Evolutionary conservation across 805 yeast genomes (phyloP), one percentile per base, ranked within the genome.

Genomic region (Yarrowia sp.): DNA sequence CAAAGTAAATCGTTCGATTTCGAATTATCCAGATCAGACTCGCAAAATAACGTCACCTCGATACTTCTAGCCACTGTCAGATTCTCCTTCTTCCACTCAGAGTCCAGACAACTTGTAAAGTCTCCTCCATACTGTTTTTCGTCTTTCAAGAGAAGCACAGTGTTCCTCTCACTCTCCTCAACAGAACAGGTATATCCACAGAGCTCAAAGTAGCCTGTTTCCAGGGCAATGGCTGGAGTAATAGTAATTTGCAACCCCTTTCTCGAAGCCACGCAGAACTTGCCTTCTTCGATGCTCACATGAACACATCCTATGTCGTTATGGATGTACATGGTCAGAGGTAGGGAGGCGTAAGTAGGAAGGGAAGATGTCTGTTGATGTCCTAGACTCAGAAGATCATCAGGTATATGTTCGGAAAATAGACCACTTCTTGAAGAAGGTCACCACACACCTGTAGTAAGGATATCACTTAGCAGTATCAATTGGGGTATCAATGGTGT

Each of bases 91-190:
- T 32, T 59, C 50, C 50, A 59, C 8, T 59, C 35, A 2, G 16
- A 2, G 8, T 45, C 46, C 16, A 59, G 16, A 35, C 65, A 45
- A 10, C 52, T 59, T 14, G 42, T 45, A 11, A 59, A 59, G 32
- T 59, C 65, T 10, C 65, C 65, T 16, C 65, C 65, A 11, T 32
- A 59, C 42, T 43, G 52, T 8, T 59, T 45, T 14, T 42, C 52
- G 42, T 59, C 65, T 45, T 42, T 59, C 9, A 59, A 14, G 11
- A 58, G 14, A 3, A 59, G 19, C 11, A 53, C 45, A 2, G 59
- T 53, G 45, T 53, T 40, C 36, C 26, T 53, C 2, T 12, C 11
- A 7, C 36, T 3, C 35, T 53, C 45, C 8, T 38, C 45, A 2
- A 53, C 45, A 12, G 43, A 8, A 22, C 45, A 53, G 2, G 32